Evolutionary conservation across 306 rosid species (phyloP).

Genomic region (Acacia acuminata): DNA sequence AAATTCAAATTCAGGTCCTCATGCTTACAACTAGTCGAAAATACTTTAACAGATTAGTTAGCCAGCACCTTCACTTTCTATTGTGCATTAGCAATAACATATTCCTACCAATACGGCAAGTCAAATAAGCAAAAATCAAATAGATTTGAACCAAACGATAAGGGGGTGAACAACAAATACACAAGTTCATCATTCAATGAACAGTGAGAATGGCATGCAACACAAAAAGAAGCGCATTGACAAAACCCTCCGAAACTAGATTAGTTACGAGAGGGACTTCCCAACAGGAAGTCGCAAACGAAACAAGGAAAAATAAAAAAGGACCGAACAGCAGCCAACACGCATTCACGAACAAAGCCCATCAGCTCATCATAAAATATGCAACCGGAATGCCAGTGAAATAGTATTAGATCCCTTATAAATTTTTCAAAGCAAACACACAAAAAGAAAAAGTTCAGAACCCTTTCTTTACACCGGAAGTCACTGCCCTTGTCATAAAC

Average conservation of each 20-base stretch:
- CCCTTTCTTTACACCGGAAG: background rate
- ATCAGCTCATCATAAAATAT: background rate
- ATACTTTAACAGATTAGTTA: background rate
- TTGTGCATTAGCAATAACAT: background rate
- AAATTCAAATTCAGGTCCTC: background rate
- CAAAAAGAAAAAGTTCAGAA: background rate
- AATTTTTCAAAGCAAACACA: background rate
- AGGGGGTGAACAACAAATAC: background rate
- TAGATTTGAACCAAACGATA: background rate
- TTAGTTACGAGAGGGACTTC: background rate
- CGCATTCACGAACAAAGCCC: background rate
- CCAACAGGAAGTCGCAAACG: background rate
- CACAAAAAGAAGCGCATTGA: slow-evolving; percentile 20
- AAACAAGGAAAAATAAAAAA: background rate
- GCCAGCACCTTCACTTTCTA: background rate
- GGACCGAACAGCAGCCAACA: background rate
- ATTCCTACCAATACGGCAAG: slow-evolving; percentile 1
- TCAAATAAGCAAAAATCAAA: background rate
- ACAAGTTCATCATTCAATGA: slow-evolving; percentile 2
- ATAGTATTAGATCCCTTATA: background rate
- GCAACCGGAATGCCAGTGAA: background rate
- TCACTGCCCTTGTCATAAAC: background rate
- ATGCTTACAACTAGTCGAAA: background rate
- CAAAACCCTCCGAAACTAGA: slow-evolving; percentile 3
- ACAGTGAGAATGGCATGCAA: slow-evolving; percentile 6